A percentile compares a stretch with the other conserved stretches of the same genome.
These are phyloP conservation scores for Berkeleyomyces basicola DNA, from an alignment of 2,329 filamentous ascomycete genomes.

Conservation along the genomic window DNA sequence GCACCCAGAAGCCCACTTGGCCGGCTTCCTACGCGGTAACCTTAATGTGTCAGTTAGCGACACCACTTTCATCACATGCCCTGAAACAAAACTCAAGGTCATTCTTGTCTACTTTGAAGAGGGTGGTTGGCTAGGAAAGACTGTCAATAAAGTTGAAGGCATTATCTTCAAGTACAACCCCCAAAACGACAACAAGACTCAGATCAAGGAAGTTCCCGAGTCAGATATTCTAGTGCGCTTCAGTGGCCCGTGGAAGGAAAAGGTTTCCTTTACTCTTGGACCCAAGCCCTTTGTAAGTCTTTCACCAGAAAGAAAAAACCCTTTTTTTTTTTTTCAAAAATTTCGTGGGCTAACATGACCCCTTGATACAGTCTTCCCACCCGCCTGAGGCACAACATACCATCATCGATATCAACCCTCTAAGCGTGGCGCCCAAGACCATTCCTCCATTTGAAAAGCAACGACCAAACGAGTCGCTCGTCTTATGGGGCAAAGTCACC, in stretches of 20 bases:
- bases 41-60: slow-evolving; percentile 83
- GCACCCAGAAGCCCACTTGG: slow-evolving; percentile 83
- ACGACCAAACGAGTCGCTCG: slow-evolving; percentile 75
- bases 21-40: slow-evolving; percentile 73
- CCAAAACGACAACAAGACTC: slow-evolving; percentile 62
- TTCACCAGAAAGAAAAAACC: not conserved
- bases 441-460: slow-evolving; percentile 64
- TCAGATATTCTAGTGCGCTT: slow-evolving; percentile 69
- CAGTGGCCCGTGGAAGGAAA: slow-evolving; percentile 72
- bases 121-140: slow-evolving; percentile 69
- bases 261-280: slow-evolving; percentile 43
- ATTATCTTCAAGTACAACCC: slow-evolving; percentile 84
- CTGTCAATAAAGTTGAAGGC: slow-evolving; percentile 82
- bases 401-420: slow-evolving; percentile 75
- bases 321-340: not conserved
- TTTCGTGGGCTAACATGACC: not conserved
- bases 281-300: slow-evolving; percentile 43
- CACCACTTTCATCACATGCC: slow-evolving; percentile 72
- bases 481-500: slow-evolving; percentile 78
- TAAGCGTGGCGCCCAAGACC: slow-evolving; percentile 62
- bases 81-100: slow-evolving; percentile 77
- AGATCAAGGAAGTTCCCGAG: slow-evolving; percentile 73
- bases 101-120: slow-evolving; percentile 90
- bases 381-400: slow-evolving; percentile 47
- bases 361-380: slow-evolving; percentile 24